Conservation (phyloP, 305 asterid species). For the Petunia hybrid region DNA sequence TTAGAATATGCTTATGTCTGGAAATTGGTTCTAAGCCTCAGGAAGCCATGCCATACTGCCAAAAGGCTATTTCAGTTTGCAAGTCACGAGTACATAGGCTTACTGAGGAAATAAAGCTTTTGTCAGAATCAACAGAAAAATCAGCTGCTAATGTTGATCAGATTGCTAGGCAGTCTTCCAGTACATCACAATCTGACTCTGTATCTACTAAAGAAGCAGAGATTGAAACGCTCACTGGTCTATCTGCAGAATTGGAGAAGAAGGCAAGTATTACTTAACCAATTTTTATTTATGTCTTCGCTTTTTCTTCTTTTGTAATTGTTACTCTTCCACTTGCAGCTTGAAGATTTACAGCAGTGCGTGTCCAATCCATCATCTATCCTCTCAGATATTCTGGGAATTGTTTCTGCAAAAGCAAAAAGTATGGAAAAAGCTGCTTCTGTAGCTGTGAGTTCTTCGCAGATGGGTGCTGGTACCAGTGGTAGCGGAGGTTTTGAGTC, state of each 20-base stretch:
- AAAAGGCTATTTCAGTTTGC: slow-evolving; percentile 81
- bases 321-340: slow-evolving; percentile 56
- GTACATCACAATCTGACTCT: slow-evolving; percentile 49
- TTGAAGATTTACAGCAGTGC: slow-evolving; percentile 91
- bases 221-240: slow-evolving; percentile 69
- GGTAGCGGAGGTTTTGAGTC: slow-evolving; percentile 52
- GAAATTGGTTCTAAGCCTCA: slow-evolving; percentile 87
- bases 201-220: slow-evolving; percentile 63
- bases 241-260: slow-evolving; percentile 79
- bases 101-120: slow-evolving; percentile 50
- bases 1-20: slow-evolving; percentile 86
- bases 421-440: slow-evolving; percentile 47
- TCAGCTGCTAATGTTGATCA: slow-evolving; percentile 40
- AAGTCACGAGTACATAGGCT: slow-evolving; percentile 74
- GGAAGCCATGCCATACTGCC: slow-evolving; percentile 91
- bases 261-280: slow-evolving; percentile 53
- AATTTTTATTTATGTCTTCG: slow-evolving; percentile 10
- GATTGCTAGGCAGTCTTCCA: slow-evolving; percentile 50
- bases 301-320: slow-evolving; percentile 22
- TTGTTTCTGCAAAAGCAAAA: slow-evolving; percentile 66
- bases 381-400: slow-evolving; percentile 68
- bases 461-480: slow-evolving; percentile 45
- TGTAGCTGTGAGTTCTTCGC: slow-evolving; percentile 59
- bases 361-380: slow-evolving; percentile 69
- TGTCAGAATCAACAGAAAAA: slow-evolving; percentile 36